These are phyloP conservation scores for Neopestalotiopsis clavispora DNA, from an alignment of 2,329 filamentous ascomycete species.

Conservation along the genomic window DNA sequence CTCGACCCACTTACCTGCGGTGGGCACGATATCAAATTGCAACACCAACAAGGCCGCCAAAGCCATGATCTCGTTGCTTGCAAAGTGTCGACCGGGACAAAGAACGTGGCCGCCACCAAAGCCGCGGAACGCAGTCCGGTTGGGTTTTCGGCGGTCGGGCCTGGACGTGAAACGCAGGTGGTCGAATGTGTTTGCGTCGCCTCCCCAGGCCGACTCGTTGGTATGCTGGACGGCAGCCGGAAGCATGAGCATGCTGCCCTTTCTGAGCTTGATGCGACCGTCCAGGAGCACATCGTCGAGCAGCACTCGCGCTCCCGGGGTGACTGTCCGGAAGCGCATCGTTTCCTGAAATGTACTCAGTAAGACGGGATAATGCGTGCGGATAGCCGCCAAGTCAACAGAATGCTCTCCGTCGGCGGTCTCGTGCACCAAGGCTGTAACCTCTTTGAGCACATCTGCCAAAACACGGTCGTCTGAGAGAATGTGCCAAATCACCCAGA, in stretches of 20 bases:
- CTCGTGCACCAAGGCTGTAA: neutral
- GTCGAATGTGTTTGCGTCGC: constrained; percentile 19
- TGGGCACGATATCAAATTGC: constrained; percentile 35
- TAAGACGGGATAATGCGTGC: constrained; percentile 30
- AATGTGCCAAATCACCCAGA: constrained; percentile 32
- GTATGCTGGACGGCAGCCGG: constrained; percentile 26
- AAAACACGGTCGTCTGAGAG: constrained; percentile 27
- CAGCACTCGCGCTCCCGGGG: constrained; percentile 25
- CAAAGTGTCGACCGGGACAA: constrained; percentile 44
- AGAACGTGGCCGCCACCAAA: constrained; percentile 45
- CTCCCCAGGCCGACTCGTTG: constrained; percentile 21
- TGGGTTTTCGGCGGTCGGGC: constrained; percentile 7
- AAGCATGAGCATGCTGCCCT: constrained; percentile 26
- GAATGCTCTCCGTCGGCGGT: neutral
- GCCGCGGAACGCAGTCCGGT: constrained; percentile 38
- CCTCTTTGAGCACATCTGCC: constrained; percentile 23
- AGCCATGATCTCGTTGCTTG: constrained; percentile 42
- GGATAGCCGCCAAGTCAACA: constrained; percentile 21
- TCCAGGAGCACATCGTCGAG: constrained; percentile 31
- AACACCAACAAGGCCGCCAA: constrained; percentile 37
- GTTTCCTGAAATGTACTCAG: constrained; percentile 35
- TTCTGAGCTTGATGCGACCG: constrained; percentile 23
- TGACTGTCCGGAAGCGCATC: constrained; percentile 29
- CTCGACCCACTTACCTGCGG: constrained; percentile 25
- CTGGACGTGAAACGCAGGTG: constrained; percentile 20